Evolutionary conservation across 2,329 filamentous ascomycete species (phyloP).

Genomic region (Aspergillus ochraceoroseus): DNA sequence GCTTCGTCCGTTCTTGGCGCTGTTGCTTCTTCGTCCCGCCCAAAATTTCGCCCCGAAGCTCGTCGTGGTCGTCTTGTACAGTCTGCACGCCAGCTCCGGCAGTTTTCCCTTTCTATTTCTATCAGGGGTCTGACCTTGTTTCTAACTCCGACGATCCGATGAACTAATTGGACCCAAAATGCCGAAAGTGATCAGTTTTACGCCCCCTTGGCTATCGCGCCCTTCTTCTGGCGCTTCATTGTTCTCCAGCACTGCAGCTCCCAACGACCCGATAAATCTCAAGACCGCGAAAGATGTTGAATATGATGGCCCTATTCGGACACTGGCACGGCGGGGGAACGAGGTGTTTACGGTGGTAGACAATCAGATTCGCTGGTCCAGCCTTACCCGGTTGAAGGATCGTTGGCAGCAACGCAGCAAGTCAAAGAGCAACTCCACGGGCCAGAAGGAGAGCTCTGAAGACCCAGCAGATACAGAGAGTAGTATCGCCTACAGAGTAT

Average conservation of each 20-base stretch:
- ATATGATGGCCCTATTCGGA: constrained; percentile 48
- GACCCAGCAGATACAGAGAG: constrained; percentile 35
- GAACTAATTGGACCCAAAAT: constrained; percentile 48
- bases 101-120: not conserved
- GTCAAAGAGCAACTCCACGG: constrained; percentile 27
- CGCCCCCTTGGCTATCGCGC: constrained; percentile 78
- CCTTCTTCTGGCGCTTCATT: constrained; percentile 72
- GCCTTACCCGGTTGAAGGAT: constrained; percentile 74
- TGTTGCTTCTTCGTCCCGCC: constrained; percentile 7
- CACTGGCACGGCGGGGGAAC: constrained; percentile 73
- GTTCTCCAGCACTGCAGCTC: constrained; percentile 59
- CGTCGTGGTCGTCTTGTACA: not conserved
- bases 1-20: constrained; percentile 22
- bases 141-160: constrained; percentile 1
- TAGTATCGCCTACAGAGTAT: constrained; percentile 29
- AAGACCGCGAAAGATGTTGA: constrained; percentile 12
- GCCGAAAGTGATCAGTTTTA: constrained; percentile 81
- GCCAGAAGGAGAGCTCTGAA: constrained; percentile 22
- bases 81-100: not conserved
- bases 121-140: not conserved
- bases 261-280: constrained; percentile 32
- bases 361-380: constrained; percentile 86
- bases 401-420: constrained; percentile 43
- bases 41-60: constrained; percentile 17
- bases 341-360: constrained; percentile 87